Evolutionary conservation across 148 eudicot species (phyloP), one percentile per base, ranked within the genome.

Genomic region (Cornus suecica): DNA sequence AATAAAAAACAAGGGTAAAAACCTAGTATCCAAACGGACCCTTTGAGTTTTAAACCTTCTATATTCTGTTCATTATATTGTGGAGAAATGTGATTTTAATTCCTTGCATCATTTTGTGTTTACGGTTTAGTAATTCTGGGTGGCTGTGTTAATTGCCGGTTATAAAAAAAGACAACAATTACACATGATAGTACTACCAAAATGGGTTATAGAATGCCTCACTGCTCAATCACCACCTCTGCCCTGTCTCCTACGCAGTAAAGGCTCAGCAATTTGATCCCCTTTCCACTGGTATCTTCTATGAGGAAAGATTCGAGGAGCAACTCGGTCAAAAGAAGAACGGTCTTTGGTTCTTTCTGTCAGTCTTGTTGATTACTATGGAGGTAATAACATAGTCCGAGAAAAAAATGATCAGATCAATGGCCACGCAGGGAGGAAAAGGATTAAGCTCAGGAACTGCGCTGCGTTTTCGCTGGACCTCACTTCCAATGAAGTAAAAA

Each of bases 171-270:
- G n/a, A n/a, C n/a, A 18, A 16, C 54, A 11, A 48, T 48, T 48
- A 58, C 7, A 6, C 62, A n/a, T 22, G 23, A 24, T 18, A n/a
- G 62, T 58, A 18, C 62, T 11, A 20, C 25, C 62, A 18, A 58
- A 18, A 20, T 8, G 6, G 23, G 62, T 18, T 5, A 18, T 14
- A 3, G 4, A 22, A 61, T 92, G 96, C 80, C 87, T 95, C 69
- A 92, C 99, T 32, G 89, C 99, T 0, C 94, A 91, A 64, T 95
- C 97, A 18, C 99, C 97, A 1, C 99, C 97, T 8, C 79, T 95
- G 72, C 97, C 99, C 41, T 97, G 92, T 78, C 96, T 95, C 64
- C 91, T 95, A 16, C 97, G 92, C 87, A 95, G 99, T 86, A 90
- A 88, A 79, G 99, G 99, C n/a, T 89, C 89, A 41, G 97, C 99